A percentile compares a stretch with the other conserved stretches of the same genome.
Evolutionary conservation across 805 yeast genomes (phyloP).

Genomic region (Starmerella geochares): DNA sequence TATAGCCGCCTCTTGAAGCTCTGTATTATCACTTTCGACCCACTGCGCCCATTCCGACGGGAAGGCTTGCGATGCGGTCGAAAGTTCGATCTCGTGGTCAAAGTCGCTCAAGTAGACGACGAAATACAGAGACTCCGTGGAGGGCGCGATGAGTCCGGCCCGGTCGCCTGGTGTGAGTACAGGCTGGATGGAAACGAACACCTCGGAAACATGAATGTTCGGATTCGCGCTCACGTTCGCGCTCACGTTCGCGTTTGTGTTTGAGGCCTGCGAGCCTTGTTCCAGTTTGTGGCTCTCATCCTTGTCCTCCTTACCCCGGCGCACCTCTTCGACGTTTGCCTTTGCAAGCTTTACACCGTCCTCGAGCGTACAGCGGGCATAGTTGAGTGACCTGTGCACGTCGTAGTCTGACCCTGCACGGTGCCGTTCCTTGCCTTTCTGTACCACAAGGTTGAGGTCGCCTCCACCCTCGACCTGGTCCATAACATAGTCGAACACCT

Average conservation of each 20-base stretch:
- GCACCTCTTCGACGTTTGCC: slow-evolving; percentile 74
- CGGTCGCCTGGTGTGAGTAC: slow-evolving; percentile 26
- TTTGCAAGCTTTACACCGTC: slow-evolving; percentile 83
- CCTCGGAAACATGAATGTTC: slow-evolving; percentile 40
- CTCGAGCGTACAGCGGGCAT: slow-evolving; percentile 63
- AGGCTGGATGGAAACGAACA: slow-evolving; percentile 64
- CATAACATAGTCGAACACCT: slow-evolving; percentile 49
- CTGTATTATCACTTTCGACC: slow-evolving; percentile 45
- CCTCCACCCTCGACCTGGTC: slow-evolving; percentile 64
- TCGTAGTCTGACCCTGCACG: slow-evolving; percentile 31
- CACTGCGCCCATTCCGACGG: slow-evolving; percentile 89
- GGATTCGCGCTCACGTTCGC: no score
- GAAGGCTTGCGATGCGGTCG: slow-evolving; percentile 77
- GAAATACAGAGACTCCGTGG: slow-evolving; percentile 48
- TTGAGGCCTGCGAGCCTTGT: slow-evolving; percentile 5
- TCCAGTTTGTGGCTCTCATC: slow-evolving; percentile 9
- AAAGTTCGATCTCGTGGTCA: slow-evolving; percentile 61
- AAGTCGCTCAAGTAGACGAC: slow-evolving; percentile 67
- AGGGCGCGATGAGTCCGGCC: slow-evolving; percentile 2
- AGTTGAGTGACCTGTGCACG: slow-evolving; percentile 43
- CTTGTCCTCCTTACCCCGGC: no score
- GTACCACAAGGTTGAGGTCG: slow-evolving; percentile 43
- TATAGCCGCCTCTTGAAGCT: slow-evolving; percentile 39
- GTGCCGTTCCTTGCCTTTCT: slow-evolving; percentile 36
- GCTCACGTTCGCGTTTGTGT: no score